A percentile compares a stretch with the other conserved stretches of the same genome.
phyloP scores from a whole-genome alignment of 805 yeast species.

The Candida andamanensis region DNA sequence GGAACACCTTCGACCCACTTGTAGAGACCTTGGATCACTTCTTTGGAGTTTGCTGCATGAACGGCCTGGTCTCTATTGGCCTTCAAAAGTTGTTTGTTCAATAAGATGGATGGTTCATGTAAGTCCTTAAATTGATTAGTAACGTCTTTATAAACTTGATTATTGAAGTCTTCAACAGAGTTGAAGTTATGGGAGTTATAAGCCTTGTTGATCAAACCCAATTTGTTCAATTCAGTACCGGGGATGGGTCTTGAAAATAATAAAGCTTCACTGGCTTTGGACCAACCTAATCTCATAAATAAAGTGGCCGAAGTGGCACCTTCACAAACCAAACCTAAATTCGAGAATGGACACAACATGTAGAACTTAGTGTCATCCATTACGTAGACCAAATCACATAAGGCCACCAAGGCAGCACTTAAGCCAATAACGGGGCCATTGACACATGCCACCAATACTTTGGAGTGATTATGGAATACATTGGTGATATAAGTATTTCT shows the following conservation, averaged over 20 bases:
- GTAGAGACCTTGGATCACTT: constrained; percentile 61
- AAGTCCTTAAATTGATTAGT: constrained; percentile 34
- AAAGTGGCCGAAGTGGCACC: constrained; percentile 71
- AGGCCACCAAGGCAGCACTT: constrained; percentile 65
- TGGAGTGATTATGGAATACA: constrained; percentile 63
- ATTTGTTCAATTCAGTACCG: constrained; percentile 49
- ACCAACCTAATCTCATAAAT: constrained; percentile 65
- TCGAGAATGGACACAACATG: constrained; percentile 72
- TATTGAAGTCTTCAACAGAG: constrained; percentile 40
- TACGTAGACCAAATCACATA: constrained; percentile 73
- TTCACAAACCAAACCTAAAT: constrained; percentile 77
- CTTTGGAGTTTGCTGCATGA: constrained; percentile 55
- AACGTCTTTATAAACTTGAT: constrained; percentile 30
- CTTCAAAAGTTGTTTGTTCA: constrained; percentile 38
- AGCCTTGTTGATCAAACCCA: constrained; percentile 60
- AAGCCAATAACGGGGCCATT: constrained; percentile 89
- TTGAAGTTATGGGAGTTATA: constrained; percentile 36
- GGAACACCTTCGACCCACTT: constrained; percentile 74
- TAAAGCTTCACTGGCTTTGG: constrained; percentile 68
- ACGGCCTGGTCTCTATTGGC: constrained; percentile 31
- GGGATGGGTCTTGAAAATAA: constrained; percentile 61
- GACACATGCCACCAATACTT: constrained; percentile 65
- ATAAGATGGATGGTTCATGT: constrained; percentile 38
- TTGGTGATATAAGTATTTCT: constrained; percentile 68
- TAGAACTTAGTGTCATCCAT: constrained; percentile 52